Percentiles rank a stretch among this genome's conserved stretches.
Conservation (phyloP, 2,329 filamentous ascomycete species). For the Cladosporium sp. region DNA sequence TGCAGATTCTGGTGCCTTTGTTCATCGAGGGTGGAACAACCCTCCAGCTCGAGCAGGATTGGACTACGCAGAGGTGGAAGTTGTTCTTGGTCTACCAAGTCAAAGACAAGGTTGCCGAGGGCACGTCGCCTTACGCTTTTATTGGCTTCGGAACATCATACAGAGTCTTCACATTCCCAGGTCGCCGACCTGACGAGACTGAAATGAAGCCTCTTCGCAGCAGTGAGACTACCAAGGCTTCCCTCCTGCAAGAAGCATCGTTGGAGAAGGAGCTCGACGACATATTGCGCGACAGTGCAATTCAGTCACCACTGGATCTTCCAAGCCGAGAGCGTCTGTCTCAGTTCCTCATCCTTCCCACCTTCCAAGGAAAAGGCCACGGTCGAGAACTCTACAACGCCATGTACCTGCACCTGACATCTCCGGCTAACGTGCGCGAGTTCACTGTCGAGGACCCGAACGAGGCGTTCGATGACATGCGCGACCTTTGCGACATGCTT, state of each 20-base stretch:
- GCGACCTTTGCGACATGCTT: conserved; percentile 67
- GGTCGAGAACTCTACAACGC: conserved; percentile 75
- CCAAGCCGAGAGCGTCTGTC: conserved; percentile 80
- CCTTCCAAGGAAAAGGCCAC: conserved; percentile 76
- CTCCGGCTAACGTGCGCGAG: conserved; percentile 63
- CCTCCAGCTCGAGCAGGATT: conserved; percentile 67
- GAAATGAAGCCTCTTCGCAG: background rate
- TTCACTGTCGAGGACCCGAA: conserved; percentile 94
- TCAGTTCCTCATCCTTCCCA: conserved; percentile 86
- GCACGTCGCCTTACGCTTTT: conserved; percentile 64
- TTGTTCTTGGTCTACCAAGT: conserved; percentile 66
- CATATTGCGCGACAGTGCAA: conserved; percentile 13
- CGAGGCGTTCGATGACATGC: conserved; percentile 74
- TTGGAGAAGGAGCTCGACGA: no score
- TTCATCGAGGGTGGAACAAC: conserved; percentile 91
- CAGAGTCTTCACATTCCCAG: conserved; percentile 57
- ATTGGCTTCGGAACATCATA: conserved; percentile 89
- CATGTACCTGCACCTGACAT: conserved; percentile 67
- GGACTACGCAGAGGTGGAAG: conserved; percentile 76
- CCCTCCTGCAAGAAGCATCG: background rate
- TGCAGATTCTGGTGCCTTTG: conserved; percentile 77
- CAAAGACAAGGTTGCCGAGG: conserved; percentile 21
- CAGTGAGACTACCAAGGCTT: background rate
- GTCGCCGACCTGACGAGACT: conserved; percentile 17
- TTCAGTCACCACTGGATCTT: conserved; percentile 53